A percentile compares a stretch with the other conserved stretches of the same genome.
Evolutionary conservation across 1,284 basidiomycete genomes (phyloP).

Genomic region (Marasmius tenuissimus): DNA sequence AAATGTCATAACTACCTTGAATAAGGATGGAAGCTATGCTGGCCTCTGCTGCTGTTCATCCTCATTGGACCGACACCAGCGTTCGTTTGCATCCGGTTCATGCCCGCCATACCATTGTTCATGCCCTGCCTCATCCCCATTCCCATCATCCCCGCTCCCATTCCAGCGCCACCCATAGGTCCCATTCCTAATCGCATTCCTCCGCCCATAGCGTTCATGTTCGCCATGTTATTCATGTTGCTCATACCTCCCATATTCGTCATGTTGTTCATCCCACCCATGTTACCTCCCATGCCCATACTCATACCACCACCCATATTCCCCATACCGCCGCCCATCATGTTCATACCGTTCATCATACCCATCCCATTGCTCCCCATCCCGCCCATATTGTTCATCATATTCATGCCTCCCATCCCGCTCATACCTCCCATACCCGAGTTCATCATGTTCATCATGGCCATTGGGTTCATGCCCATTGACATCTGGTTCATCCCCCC

Average conservation of each 20-base stretch:
- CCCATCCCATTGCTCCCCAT: conserved; percentile 28
- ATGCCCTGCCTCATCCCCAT: background rate
- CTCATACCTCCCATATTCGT: conserved; percentile 30
- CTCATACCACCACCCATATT: background rate
- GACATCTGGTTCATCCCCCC: conserved; percentile 43
- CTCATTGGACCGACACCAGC: conserved; percentile 9
- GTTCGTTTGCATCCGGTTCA: conserved; percentile 2
- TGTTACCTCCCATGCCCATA: conserved; percentile 9
- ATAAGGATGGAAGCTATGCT: conserved; percentile 16
- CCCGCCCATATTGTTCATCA: conserved; percentile 31
- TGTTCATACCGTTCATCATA: conserved; percentile 32
- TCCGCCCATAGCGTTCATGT: background rate
- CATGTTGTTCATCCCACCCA: conserved; percentile 31
- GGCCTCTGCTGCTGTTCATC: conserved; percentile 7
- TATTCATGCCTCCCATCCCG: conserved; percentile 40
- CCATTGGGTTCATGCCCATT: conserved; percentile 39
- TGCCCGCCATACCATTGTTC: background rate
- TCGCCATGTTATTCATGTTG: conserved; percentile 18
- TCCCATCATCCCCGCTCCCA: background rate
- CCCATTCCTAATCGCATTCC: conserved; percentile 23
- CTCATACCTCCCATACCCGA: conserved; percentile 10
- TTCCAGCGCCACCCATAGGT: background rate
- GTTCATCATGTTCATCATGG: conserved; percentile 26
- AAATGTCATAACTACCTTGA: background rate
- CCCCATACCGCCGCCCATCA: conserved; percentile 28